phyloP scores from a whole-genome alignment of 179 eudicot species.

The Silene noctiflora region DNA sequence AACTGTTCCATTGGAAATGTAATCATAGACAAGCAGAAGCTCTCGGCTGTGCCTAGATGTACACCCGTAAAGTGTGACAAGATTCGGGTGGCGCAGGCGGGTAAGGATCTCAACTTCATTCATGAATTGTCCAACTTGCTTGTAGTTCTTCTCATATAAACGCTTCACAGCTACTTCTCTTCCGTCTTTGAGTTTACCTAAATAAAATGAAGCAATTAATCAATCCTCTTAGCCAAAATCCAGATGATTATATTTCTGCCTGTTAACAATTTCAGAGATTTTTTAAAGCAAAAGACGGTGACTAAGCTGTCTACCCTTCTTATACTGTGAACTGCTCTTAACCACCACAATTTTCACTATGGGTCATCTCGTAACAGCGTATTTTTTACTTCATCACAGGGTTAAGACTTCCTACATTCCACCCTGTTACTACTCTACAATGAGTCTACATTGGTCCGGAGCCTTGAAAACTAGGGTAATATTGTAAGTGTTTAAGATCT shows the following conservation, averaged over 20 bases:
- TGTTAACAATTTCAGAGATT: too few species aligned
- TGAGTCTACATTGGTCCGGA: too few species aligned
- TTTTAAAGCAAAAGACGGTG: too few species aligned
- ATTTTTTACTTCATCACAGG: neutral
- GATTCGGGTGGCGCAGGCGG: conserved; percentile 43
- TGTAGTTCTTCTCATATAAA: conserved; percentile 59
- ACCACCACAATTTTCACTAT: too few species aligned
- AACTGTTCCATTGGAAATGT: conserved; percentile 61
- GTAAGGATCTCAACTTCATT: conserved; percentile 64
- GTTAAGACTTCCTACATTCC: too few species aligned
- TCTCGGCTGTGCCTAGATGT: conserved; percentile 49
- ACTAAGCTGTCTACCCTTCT: too few species aligned
- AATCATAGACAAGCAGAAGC: conserved; percentile 65
- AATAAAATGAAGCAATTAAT: neutral
- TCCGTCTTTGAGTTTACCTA: conserved; percentile 66
- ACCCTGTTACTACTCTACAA: too few species aligned
- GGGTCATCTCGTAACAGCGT: neutral
- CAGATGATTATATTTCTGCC: too few species aligned
- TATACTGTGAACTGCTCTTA: too few species aligned
- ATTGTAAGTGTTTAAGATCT: neutral
- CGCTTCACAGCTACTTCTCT: conserved; percentile 77
- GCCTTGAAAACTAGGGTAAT: neutral
- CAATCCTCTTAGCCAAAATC: neutral
- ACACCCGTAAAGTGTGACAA: conserved; percentile 62
- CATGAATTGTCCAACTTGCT: conserved; percentile 50